A percentile compares a stretch with the other conserved stretches of the same genome.
These are phyloP conservation scores for Melampsora medusae DNA, from an alignment of 1,284 basidiomycete genomes.

Conservation along the genomic window DNA sequence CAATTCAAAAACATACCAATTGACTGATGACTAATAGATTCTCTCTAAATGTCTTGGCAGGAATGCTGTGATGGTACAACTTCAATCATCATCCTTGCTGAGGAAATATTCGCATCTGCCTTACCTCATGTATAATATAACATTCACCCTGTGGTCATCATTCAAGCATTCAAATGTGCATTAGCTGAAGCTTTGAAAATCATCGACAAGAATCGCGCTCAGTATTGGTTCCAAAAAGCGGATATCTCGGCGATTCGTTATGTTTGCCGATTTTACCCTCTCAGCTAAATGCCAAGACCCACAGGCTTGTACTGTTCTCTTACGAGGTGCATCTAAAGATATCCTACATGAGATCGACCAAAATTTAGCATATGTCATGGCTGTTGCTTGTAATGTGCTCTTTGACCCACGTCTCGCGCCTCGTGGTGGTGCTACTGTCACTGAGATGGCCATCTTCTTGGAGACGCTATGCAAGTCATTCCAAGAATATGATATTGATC, in stretches of 20 bases:
- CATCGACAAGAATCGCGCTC: slow-evolving; percentile 82
- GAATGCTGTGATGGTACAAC: slow-evolving; percentile 6
- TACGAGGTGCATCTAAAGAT: slow-evolving; percentile 97
- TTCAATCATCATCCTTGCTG: slow-evolving; percentile 62
- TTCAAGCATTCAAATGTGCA: slow-evolving; percentile 94
- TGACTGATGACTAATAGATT: background rate
- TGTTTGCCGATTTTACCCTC: slow-evolving; percentile 94
- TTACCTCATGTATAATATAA: slow-evolving; percentile 87
- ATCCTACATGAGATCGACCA: slow-evolving; percentile 97
- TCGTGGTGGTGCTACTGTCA: slow-evolving; percentile 92
- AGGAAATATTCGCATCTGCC: slow-evolving; percentile 97
- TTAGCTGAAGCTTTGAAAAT: slow-evolving; percentile 85
- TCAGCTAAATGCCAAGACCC: slow-evolving; percentile 85
- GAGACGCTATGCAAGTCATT: slow-evolving; percentile 96
- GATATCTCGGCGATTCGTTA: slow-evolving; percentile 89
- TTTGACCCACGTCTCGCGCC: slow-evolving; percentile 90
- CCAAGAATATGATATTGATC: slow-evolving; percentile 87
- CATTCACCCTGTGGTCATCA: slow-evolving; percentile 98
- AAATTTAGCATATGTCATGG: slow-evolving; percentile 96
- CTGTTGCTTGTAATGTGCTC: slow-evolving; percentile 91
- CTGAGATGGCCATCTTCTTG: slow-evolving; percentile 67
- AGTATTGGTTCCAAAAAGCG: slow-evolving; percentile 83
- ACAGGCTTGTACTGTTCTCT: slow-evolving; percentile 95
- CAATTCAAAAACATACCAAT: background rate
- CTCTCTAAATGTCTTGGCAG: slow-evolving; percentile 16